phyloP scores from a whole-genome alignment of 306 rosid genomes.

The Pyrus bretschneideri region DNA sequence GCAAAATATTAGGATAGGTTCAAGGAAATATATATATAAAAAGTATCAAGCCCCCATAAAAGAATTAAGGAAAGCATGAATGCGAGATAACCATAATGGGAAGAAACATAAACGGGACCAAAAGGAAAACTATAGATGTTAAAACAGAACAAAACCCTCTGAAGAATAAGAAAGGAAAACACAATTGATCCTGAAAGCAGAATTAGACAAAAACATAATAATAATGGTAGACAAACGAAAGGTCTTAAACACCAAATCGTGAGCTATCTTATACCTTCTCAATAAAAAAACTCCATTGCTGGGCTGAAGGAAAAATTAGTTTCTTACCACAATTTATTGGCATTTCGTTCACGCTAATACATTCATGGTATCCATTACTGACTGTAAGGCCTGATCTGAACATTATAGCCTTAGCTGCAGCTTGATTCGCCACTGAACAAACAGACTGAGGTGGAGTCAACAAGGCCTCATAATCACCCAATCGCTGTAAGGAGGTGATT shows the following conservation, averaged over 20 bases:
- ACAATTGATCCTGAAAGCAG: not conserved
- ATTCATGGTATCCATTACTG: constrained; percentile 40
- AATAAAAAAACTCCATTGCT: constrained; percentile 12
- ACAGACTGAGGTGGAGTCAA: constrained; percentile 62
- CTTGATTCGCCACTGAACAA: constrained; percentile 65
- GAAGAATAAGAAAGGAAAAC: not conserved
- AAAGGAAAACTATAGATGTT: not conserved
- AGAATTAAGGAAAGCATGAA: not conserved
- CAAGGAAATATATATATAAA: constrained; percentile 7
- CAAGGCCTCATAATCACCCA: constrained; percentile 68
- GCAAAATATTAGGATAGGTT: constrained; percentile 17
- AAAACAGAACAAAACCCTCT: not conserved
- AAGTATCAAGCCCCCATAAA: constrained; percentile 4
- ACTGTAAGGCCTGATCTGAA: constrained; percentile 55
- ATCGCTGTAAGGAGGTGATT: constrained; percentile 61
- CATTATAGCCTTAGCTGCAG: constrained; percentile 82
- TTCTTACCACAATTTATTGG: constrained; percentile 65
- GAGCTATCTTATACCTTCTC: not conserved
- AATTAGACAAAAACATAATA: not conserved
- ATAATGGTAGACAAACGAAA: not conserved
- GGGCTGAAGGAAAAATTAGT: constrained; percentile 20
- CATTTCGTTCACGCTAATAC: constrained; percentile 47
- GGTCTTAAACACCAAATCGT: not conserved
- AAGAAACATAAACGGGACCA: not conserved
- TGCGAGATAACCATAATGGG: not conserved